Conservation (phyloP, 345 rosid genomes). For the Cardamine resedifolia region DNA sequence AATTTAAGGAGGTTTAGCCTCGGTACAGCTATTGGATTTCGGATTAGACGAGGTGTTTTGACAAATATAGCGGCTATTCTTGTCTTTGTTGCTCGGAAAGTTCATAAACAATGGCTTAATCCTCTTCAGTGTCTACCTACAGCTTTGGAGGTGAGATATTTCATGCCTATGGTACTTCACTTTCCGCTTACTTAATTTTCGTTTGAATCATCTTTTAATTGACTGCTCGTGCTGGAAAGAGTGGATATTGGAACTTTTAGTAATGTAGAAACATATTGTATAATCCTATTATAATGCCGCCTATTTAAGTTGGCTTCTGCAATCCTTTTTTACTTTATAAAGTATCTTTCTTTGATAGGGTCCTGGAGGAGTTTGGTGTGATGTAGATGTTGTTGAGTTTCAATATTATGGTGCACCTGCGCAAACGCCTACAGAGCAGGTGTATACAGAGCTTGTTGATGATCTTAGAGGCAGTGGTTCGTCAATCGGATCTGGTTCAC, state of each 20-base stretch:
- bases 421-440: constrained; percentile 72
- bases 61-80: constrained; percentile 69
- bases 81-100: constrained; percentile 79
- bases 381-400: constrained; percentile 82
- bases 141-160: constrained; percentile 61
- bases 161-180: background rate
- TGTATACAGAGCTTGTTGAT: constrained; percentile 74
- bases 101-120: constrained; percentile 79
- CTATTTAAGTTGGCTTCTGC: background rate
- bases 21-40: constrained; percentile 81
- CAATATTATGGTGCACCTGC: constrained; percentile 83
- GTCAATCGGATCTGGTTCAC: constrained; percentile 76
- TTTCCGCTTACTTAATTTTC: background rate
- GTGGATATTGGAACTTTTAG: background rate
- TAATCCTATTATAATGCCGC: background rate
- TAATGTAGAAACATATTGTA: background rate
- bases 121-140: constrained; percentile 73
- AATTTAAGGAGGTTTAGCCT: constrained; percentile 70
- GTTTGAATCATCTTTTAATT: background rate
- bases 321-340: background rate
- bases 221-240: background rate
- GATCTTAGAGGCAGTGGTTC: constrained; percentile 74
- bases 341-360: constrained; percentile 45
- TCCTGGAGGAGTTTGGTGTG: constrained; percentile 92
- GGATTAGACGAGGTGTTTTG: constrained; percentile 64